Percentiles rank a stretch among this genome's conserved stretches.
These are phyloP conservation scores for Spergularia azorica DNA, from an alignment of 179 eudicot species.

Conservation along the genomic window DNA sequence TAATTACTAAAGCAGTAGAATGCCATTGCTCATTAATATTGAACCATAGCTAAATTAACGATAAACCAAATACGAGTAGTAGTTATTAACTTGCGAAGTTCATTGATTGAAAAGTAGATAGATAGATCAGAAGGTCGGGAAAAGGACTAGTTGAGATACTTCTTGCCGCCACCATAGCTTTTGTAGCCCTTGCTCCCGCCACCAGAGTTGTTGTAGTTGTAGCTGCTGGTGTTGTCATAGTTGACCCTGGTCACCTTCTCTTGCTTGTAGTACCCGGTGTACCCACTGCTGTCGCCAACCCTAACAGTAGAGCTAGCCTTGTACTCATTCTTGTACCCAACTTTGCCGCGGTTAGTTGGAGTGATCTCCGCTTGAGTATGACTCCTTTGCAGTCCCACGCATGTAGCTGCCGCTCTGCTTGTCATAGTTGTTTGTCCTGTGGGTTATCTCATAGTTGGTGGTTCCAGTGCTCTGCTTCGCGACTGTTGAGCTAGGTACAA, in stretches of 20 bases:
- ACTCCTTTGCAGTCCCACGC: constrained; percentile 21
- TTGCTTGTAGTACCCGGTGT: constrained; percentile 28
- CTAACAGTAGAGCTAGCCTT: constrained; percentile 24
- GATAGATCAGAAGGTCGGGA: background rate
- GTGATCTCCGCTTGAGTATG: constrained; percentile 24
- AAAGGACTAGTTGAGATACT: constrained; percentile 11
- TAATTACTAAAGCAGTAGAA: no score
- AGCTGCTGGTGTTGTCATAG: constrained; percentile 13
- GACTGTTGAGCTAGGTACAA: background rate
- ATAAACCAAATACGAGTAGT: background rate
- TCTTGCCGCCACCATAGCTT: constrained; percentile 20
- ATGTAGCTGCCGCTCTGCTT: constrained; percentile 25
- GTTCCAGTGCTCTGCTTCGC: background rate
- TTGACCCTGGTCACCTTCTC: constrained; percentile 29
- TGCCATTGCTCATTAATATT: no score
- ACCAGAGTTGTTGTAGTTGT: background rate
- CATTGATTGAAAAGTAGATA: background rate
- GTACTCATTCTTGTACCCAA: constrained; percentile 30
- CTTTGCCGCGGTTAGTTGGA: constrained; percentile 16
- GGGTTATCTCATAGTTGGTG: background rate
- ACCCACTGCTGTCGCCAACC: constrained; percentile 32
- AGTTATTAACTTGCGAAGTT: background rate
- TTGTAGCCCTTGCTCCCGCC: constrained; percentile 1
- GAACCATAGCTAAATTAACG: background rate
- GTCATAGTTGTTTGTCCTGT: constrained; percentile 17